These are phyloP conservation scores for Brassica nigra DNA, from an alignment of 345 rosid species.

Conservation along the genomic window DNA sequence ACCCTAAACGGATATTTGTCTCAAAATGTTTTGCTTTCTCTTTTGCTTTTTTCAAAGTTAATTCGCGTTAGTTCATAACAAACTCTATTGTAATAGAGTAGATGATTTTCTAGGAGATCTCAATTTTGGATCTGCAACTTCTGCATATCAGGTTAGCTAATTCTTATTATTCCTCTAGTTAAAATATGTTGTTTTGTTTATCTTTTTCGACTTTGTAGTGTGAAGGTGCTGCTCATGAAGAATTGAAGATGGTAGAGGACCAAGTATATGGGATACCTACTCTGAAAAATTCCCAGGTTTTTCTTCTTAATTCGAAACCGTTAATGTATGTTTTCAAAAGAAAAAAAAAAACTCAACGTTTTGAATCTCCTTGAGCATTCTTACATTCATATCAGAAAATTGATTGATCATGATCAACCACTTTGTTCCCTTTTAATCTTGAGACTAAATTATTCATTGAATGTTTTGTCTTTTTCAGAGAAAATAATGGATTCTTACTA, in stretches of 20 bases:
- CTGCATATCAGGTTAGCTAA: slow-evolving; percentile 41
- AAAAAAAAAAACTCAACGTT: background rate
- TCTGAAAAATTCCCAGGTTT: slow-evolving; percentile 40
- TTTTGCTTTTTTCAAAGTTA: no score
- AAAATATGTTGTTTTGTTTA: no score
- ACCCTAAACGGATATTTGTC: no score
- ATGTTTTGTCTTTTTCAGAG: slow-evolving; percentile 18
- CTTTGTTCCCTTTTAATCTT: background rate
- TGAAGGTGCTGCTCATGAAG: slow-evolving; percentile 52
- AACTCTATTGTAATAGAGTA: no score
- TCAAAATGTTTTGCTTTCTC: no score
- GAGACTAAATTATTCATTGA: background rate
- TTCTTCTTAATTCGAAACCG: background rate
- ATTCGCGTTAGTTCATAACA: no score
- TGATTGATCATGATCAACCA: background rate
- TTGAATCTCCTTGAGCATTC: background rate
- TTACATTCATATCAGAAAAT: background rate
- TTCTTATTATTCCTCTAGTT: background rate
- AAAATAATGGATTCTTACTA: slow-evolving; percentile 37
- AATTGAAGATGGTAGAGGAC: slow-evolving; percentile 51
- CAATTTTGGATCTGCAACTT: slow-evolving; percentile 41
- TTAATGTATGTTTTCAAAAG: no score
- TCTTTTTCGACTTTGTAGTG: slow-evolving; percentile 16
- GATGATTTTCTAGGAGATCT: slow-evolving; percentile 39
- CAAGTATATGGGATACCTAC: slow-evolving; percentile 48